Percentiles rank a stretch among this genome's conserved stretches.
Evolutionary conservation across 1,284 basidiomycete species (phyloP).

Genomic region (Nidula niveotomentosa): DNA sequence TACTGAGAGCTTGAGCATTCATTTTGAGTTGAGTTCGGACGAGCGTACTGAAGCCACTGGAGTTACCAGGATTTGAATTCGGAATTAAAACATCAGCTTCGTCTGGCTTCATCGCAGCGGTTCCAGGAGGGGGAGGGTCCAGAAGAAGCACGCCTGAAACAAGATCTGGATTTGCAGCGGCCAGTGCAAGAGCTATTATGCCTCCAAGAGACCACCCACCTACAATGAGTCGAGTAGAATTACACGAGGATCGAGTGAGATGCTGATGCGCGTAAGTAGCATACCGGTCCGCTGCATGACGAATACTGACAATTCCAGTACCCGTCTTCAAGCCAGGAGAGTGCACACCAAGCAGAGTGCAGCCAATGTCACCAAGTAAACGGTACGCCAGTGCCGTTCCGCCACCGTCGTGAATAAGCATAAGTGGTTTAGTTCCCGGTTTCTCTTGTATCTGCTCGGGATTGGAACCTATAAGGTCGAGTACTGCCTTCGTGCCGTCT

Average conservation of each 20-base stretch:
- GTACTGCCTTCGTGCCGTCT: not conserved
- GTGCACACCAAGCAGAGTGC: slow-evolving; percentile 3
- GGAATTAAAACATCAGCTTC: not conserved
- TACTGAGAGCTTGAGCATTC: not conserved
- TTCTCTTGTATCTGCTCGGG: slow-evolving; percentile 1
- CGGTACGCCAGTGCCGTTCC: slow-evolving; percentile 4
- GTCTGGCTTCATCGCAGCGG: not conserved
- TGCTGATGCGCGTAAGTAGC: not conserved
- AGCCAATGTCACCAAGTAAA: not conserved
- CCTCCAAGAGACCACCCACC: slow-evolving; percentile 5
- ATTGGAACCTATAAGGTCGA: not conserved
- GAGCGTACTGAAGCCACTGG: not conserved
- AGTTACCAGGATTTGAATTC: not conserved
- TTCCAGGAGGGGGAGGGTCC: slow-evolving; percentile 2
- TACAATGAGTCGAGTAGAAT: not conserved
- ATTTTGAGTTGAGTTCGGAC: slow-evolving; percentile 2
- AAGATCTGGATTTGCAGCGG: slow-evolving; percentile 2
- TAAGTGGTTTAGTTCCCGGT: not conserved
- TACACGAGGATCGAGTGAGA: not conserved
- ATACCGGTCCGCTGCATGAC: not conserved
- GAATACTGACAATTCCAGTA: slow-evolving; percentile 1
- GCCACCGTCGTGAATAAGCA: slow-evolving; percentile 5
- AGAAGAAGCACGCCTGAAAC: slow-evolving; percentile 1
- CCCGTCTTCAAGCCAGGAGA: slow-evolving; percentile 1
- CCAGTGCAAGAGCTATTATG: slow-evolving; percentile 2